Base-by-base conservation (phyloP, 2,329 filamentous ascomycete genomes). In the Phaeophleospora eucalypticola region DNA sequence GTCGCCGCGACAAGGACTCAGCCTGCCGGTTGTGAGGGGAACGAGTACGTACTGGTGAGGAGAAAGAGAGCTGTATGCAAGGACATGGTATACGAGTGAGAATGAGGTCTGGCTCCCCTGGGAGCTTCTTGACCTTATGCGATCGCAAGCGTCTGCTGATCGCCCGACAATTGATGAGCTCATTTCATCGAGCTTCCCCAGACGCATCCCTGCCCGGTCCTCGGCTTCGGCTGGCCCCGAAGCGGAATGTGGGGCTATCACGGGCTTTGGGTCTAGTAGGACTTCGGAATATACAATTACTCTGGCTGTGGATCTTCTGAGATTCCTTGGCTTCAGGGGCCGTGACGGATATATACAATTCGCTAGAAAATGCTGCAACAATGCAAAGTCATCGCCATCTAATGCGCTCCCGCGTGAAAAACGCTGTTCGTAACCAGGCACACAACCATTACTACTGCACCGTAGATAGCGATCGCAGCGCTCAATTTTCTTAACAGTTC, bases 341-440 rank as follows among this genome's bases (percentile, higher is more conserved):
- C 24, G 24, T 29, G 24, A 29, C 24, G 7, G 12, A 6, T 29
- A 29, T 29, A 12, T 29, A 29, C 24, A 29, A 29, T 29, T 7
- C 24, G 24, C 24, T 29, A 6, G 12, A 12, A 29, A 29, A 29
- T 12, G 24, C 24, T 29, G 7, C 24, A 29, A n/a, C 34, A 15
- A 36, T 36, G 12, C 34, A 16, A 36, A 6, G 34, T n/a, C 7
- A n/a, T 36, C 15, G 15, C 27, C 21, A 9, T 34, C 20, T 34
- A 56, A 24, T 45, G 48, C 39, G 45, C 51, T 43, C 57, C 53
- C 36, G 54, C 56, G 21, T 63, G 76, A 59, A 93, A 89, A 59
- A 95, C 86, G 12, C 86, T 82, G 65, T 97, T 97, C 63, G 89
- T 89, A 36, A 81, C 72, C 58, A 98, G 70, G 65, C 90, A 97